A percentile compares a stretch with the other conserved stretches of the same genome.
Conservation (phyloP, 176 grass and related monocot genomes). For the Elaeis guineensis region DNA sequence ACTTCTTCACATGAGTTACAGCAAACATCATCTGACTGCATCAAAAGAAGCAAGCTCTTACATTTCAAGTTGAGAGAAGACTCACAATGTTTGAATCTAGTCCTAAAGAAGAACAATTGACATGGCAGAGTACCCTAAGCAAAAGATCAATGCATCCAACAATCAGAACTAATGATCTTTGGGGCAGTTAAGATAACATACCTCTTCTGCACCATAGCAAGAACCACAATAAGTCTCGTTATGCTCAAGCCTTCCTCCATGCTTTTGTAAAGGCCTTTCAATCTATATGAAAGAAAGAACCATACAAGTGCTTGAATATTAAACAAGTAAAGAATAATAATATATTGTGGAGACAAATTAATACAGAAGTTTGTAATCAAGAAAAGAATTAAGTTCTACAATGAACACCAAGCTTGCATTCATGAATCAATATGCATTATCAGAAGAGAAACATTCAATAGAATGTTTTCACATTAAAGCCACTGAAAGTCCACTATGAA, state of each 20-base stretch:
- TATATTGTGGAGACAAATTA: too few relatives aligned
- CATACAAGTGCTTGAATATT: background rate
- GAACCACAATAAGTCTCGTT: constrained; percentile 90
- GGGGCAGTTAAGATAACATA: constrained; percentile 13
- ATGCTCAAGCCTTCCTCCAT: constrained; percentile 86
- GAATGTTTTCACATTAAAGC: too few relatives aligned
- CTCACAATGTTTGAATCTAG: too few relatives aligned
- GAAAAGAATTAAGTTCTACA: too few relatives aligned
- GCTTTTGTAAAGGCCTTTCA: constrained; percentile 91
- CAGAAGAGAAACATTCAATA: too few relatives aligned
- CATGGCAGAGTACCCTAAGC: background rate
- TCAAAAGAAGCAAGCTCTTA: constrained; percentile 4
- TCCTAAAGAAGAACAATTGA: background rate
- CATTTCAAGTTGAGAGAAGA: background rate
- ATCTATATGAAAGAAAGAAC: constrained; percentile 39
- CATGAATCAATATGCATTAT: too few relatives aligned
- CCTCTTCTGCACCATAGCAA: constrained; percentile 87
- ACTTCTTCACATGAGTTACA: constrained; percentile 99
- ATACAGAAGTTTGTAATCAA: too few relatives aligned
- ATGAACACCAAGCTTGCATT: too few relatives aligned
- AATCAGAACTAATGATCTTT: background rate
- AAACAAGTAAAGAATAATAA: too few relatives aligned
- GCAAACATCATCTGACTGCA: constrained; percentile 87
- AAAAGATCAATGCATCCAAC: constrained; percentile 13
- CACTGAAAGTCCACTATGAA: too few relatives aligned